Evolutionary conservation across 2,329 filamentous ascomycete species (phyloP).

Genomic region (Hypomyces rosellus): DNA sequence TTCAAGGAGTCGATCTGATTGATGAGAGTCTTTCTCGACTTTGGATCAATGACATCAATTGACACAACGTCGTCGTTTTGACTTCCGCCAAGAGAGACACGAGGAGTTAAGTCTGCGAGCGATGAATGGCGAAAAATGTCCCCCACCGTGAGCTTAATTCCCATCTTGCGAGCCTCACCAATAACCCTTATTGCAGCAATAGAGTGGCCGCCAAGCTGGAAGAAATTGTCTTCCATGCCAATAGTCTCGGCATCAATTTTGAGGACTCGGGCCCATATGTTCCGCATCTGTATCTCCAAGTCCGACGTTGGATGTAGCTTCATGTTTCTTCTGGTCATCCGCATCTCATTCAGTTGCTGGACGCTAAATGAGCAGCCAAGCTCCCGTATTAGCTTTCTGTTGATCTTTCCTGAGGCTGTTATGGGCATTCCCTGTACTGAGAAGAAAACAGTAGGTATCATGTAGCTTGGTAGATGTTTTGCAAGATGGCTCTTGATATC

Average conservation of each 20-base stretch:
- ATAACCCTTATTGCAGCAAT: neutral
- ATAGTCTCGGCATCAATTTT: neutral
- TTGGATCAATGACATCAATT: conserved; percentile 7
- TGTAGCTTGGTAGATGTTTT: too few species aligned
- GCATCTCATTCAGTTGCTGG: too few species aligned
- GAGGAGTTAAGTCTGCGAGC: neutral
- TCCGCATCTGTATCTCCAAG: neutral
- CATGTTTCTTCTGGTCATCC: neutral
- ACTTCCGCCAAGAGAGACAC: too few species aligned
- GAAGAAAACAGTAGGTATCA: too few species aligned
- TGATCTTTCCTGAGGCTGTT: too few species aligned
- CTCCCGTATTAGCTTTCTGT: too few species aligned
- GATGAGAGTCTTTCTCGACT: conserved; percentile 4
- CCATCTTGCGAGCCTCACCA: neutral
- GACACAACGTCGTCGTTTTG: neutral
- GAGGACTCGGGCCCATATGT: conserved; percentile 2
- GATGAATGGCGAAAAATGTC: conserved; percentile 6
- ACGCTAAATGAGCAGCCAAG: too few species aligned
- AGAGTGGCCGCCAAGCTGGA: conserved; percentile 8
- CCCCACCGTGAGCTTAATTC: conserved; percentile 3
- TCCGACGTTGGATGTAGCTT: neutral
- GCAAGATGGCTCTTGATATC: too few species aligned
- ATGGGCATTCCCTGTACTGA: too few species aligned
- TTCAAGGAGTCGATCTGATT: conserved; percentile 3
- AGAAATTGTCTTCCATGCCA: conserved; percentile 12